Evolutionary conservation across 2,329 filamentous ascomycete species (phyloP).

Genomic region (Cordyceps tenuipes): DNA sequence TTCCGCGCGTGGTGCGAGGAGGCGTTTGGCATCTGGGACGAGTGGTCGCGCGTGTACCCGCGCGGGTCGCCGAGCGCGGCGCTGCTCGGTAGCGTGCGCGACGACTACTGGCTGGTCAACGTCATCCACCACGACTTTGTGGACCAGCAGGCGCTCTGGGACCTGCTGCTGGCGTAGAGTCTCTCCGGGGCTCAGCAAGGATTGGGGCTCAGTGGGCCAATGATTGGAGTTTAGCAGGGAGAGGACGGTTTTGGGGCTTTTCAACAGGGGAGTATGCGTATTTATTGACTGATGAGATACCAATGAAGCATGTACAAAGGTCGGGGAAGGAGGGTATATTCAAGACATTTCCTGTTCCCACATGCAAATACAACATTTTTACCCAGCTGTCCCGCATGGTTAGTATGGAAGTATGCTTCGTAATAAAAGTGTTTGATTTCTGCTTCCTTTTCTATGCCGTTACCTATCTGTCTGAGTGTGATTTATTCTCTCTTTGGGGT

Average conservation of each 20-base stretch:
- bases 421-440: background rate
- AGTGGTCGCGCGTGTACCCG: slow-evolving; percentile 89
- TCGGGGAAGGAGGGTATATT: background rate
- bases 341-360: background rate
- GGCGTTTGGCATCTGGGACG: slow-evolving; percentile 88
- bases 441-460: background rate
- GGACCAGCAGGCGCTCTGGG: slow-evolving; percentile 64
- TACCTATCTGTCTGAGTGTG: no score
- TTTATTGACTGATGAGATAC: background rate
- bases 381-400: no score
- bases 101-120: slow-evolving; percentile 83
- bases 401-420: no score
- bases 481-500: no score
- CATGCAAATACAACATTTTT: background rate
- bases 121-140: slow-evolving; percentile 76
- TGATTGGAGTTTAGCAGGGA: no score
- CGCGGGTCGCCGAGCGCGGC: slow-evolving; percentile 61
- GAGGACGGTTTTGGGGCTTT: background rate
- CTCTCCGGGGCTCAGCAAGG: no score
- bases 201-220: no score
- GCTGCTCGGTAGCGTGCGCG: slow-evolving; percentile 58
- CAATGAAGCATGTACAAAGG: background rate
- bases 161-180: slow-evolving; percentile 38
- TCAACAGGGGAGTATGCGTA: background rate
- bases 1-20: slow-evolving; percentile 94